These are phyloP conservation scores for Rhizopus arrhizus DNA, from an alignment of 371 early-diverging fungal species.

Conservation along the genomic window DNA sequence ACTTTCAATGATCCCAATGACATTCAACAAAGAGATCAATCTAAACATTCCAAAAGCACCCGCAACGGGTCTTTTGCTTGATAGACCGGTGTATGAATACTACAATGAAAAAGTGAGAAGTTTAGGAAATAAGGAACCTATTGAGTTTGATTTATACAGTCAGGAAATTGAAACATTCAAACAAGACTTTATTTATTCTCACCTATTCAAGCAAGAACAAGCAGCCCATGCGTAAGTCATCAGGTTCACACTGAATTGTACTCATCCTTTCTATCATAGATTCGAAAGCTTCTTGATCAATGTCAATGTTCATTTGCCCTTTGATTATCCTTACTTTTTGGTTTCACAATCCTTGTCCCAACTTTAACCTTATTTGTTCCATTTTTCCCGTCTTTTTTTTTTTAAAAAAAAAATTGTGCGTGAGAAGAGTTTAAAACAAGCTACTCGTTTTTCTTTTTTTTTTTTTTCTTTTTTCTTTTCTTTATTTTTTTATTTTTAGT, in stretches of 20 bases:
- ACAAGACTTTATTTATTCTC: conserved; percentile 74
- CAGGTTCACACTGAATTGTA: neutral
- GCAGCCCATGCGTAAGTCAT: conserved; percentile 46
- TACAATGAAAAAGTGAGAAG: conserved; percentile 59
- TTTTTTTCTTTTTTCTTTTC: neutral
- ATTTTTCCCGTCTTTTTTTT: neutral
- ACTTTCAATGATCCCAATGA: conserved; percentile 56
- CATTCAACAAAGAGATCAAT: conserved; percentile 62
- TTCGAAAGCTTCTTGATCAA: conserved; percentile 74
- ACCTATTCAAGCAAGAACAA: conserved; percentile 75
- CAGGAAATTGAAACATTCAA: conserved; percentile 82
- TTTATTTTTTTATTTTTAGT: neutral
- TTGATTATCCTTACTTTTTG: conserved; percentile 51
- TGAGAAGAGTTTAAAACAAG: neutral
- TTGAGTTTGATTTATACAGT: conserved; percentile 53
- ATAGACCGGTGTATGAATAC: conserved; percentile 70
- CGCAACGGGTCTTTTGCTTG: conserved; percentile 91
- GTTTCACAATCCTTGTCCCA: conserved; percentile 14
- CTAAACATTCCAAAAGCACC: conserved; percentile 99
- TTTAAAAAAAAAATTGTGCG: neutral
- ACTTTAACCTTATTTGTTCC: neutral
- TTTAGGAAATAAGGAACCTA: conserved; percentile 25
- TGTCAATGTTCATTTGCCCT: conserved; percentile 58
- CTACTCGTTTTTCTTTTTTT: neutral
- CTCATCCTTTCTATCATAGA: conserved; percentile 19